phyloP scores from a whole-genome alignment of 805 yeast genomes.

The Teunomyces atbi region DNA sequence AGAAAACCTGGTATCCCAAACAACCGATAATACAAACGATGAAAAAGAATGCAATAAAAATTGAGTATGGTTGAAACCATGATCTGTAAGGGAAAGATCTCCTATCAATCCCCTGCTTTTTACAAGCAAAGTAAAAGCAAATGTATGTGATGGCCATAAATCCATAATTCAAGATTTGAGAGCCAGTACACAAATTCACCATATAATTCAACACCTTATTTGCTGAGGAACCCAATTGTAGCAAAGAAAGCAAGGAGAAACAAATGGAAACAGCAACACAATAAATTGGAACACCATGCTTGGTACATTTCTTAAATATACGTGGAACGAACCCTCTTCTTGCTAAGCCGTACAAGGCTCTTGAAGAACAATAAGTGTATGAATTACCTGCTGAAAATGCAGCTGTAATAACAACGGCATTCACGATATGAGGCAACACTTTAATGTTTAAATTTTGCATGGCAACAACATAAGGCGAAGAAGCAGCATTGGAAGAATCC shows the following conservation, averaged over 20 bases:
- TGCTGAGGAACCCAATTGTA: conserved; percentile 49
- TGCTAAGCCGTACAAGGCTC: conserved; percentile 48
- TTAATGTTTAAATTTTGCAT: conserved; percentile 46
- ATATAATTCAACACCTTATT: conserved; percentile 43
- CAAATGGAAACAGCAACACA: conserved; percentile 41
- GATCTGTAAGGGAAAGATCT: conserved; percentile 37
- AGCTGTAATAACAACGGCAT: conserved; percentile 41
- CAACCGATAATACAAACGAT: conserved; percentile 48
- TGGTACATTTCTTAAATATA: conserved; percentile 42
- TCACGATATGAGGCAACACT: conserved; percentile 46
- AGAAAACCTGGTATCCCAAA: conserved; percentile 69
- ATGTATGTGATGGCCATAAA: conserved; percentile 44
- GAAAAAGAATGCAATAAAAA: conserved; percentile 28
- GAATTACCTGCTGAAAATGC: conserved; percentile 51
- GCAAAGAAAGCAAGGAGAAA: conserved; percentile 64
- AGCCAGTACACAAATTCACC: conserved; percentile 46
- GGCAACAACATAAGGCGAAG: conserved; percentile 51
- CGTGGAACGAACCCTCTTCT: conserved; percentile 47
- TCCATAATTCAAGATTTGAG: conserved; percentile 47
- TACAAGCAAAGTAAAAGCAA: conserved; percentile 40
- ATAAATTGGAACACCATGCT: conserved; percentile 46
- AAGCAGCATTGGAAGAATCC: conserved; percentile 54
- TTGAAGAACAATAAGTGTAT: conserved; percentile 46
- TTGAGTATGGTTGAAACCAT: conserved; percentile 45
- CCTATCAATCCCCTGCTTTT: conserved; percentile 41